Conservation (phyloP, 2,329 filamentous ascomycete species). For the Pleomassaria siparia region DNA sequence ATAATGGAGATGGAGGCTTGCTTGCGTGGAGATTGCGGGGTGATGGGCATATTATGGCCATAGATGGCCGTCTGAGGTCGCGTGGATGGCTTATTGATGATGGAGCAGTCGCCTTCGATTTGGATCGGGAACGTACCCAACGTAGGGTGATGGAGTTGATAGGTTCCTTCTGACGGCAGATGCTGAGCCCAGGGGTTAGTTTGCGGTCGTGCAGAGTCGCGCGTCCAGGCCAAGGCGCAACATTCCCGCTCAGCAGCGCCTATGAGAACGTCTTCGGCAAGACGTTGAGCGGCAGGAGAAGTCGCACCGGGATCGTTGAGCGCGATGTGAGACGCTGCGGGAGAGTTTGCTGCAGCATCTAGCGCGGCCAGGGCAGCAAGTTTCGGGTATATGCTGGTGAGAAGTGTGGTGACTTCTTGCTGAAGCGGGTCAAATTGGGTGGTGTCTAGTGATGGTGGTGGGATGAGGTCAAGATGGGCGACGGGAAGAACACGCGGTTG, state of each 20-base stretch:
- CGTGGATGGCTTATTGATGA: conserved; percentile 39
- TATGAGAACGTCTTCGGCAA: conserved; percentile 61
- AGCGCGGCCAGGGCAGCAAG: conserved; percentile 50
- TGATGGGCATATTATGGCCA: conserved; percentile 40
- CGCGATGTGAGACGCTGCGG: conserved; percentile 55
- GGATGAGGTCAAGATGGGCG: conserved; percentile 41
- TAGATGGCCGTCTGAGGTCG: conserved; percentile 44
- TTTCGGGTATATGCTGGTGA: conserved; percentile 51
- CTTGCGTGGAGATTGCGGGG: conserved; percentile 33
- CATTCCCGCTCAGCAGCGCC: conserved; percentile 68
- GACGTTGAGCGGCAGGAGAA: conserved; percentile 62
- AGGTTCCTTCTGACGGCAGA: conserved; percentile 42
- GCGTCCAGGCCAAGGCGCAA: conserved; percentile 68
- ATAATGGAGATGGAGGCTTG: conserved; percentile 39
- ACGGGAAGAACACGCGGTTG: conserved; percentile 43
- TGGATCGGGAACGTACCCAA: conserved; percentile 48
- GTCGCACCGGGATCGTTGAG: conserved; percentile 68
- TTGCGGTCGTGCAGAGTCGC: conserved; percentile 38
- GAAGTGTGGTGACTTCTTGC: conserved; percentile 32
- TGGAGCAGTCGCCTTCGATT: conserved; percentile 45
- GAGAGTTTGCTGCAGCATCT: conserved; percentile 48
- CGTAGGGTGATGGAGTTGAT: conserved; percentile 49
- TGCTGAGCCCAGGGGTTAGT: conserved; percentile 42
- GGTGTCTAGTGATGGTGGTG: conserved; percentile 38
- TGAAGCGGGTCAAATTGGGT: conserved; percentile 30